A percentile compares a stretch with the other conserved stretches of the same genome.
Conservation (phyloP, 768 basidiomycete genomes). For the Mycena metata region DNA sequence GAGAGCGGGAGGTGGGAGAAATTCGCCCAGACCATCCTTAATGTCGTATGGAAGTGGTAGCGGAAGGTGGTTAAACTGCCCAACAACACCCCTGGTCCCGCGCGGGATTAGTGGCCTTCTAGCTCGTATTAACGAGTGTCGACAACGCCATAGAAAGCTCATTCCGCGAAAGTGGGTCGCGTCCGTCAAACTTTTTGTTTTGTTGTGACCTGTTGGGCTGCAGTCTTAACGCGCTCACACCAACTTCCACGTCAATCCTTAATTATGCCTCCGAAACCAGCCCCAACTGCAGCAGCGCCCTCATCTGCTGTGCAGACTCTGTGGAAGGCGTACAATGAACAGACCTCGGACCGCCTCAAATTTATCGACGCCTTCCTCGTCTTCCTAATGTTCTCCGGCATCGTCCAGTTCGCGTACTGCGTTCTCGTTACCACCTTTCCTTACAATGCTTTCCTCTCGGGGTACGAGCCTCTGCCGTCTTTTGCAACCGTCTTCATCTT, state of each 20-base stretch:
- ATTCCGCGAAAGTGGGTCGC: constrained; percentile 43
- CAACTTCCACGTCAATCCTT: constrained; percentile 38
- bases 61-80: constrained; percentile 39
- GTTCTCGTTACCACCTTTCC: constrained; percentile 93
- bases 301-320: constrained; percentile 66
- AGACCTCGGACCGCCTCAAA: constrained; percentile 89
- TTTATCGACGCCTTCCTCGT: constrained; percentile 94
- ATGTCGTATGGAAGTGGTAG: constrained; percentile 71
- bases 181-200: constrained; percentile 14
- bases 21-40: constrained; percentile 81
- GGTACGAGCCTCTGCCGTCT: constrained; percentile 66
- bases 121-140: constrained; percentile 28
- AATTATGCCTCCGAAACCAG: constrained; percentile 39
- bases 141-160: constrained; percentile 36
- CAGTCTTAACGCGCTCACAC: neutral
- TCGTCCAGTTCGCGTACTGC: constrained; percentile 93
- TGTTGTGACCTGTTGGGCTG: constrained; percentile 21
- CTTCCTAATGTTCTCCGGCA: constrained; percentile 92
- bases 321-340: constrained; percentile 81
- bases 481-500: constrained; percentile 14
- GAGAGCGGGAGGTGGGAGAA: constrained; percentile 81
- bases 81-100: constrained; percentile 33
- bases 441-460: constrained; percentile 97
- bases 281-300: constrained; percentile 44
- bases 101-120: constrained; percentile 23